Conservation (phyloP, 2,329 filamentous ascomycete species). For the Mollisia scopiformis region DNA sequence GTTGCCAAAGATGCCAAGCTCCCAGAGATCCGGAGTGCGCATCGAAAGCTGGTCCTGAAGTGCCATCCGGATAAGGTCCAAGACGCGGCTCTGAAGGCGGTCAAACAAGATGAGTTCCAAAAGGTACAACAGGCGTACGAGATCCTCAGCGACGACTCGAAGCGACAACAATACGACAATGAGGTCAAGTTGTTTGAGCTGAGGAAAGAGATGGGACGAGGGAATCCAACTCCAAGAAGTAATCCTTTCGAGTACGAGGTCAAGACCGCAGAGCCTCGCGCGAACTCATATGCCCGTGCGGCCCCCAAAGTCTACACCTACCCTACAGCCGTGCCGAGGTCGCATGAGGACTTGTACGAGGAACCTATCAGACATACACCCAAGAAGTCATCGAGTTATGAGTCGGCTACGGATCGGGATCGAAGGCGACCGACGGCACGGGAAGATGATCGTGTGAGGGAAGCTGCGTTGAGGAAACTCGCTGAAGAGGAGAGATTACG, state of each 20-base stretch:
- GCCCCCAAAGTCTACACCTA: slow-evolving; percentile 35
- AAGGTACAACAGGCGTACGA: slow-evolving; percentile 93
- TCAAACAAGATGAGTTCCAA: slow-evolving; percentile 88
- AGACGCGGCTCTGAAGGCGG: slow-evolving; percentile 65
- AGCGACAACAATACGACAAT: slow-evolving; percentile 78
- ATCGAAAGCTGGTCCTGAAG: slow-evolving; percentile 85
- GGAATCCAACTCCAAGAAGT: slow-evolving; percentile 48
- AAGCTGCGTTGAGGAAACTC: slow-evolving; percentile 19
- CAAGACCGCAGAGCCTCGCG: slow-evolving; percentile 53
- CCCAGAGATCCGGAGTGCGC: slow-evolving; percentile 73
- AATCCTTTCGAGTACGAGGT: slow-evolving; percentile 49
- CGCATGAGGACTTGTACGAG: slow-evolving; percentile 57
- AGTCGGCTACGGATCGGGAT: slow-evolving; percentile 32
- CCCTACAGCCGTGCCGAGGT: slow-evolving; percentile 30
- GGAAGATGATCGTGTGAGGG: slow-evolving; percentile 37
- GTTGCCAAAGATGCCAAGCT: slow-evolving; percentile 72
- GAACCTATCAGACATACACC: slow-evolving; percentile 40
- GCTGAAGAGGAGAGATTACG: background rate
- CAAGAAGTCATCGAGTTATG: slow-evolving; percentile 52
- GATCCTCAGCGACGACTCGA: slow-evolving; percentile 76
- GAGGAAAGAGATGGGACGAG: slow-evolving; percentile 52
- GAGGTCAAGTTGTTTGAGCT: slow-evolving; percentile 66
- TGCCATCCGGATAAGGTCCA: slow-evolving; percentile 93
- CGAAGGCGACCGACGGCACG: slow-evolving; percentile 29
- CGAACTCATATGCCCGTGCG: slow-evolving; percentile 42